phyloP scores from a whole-genome alignment of 2,329 filamentous ascomycete genomes.

The Cladosporium sp. region DNA sequence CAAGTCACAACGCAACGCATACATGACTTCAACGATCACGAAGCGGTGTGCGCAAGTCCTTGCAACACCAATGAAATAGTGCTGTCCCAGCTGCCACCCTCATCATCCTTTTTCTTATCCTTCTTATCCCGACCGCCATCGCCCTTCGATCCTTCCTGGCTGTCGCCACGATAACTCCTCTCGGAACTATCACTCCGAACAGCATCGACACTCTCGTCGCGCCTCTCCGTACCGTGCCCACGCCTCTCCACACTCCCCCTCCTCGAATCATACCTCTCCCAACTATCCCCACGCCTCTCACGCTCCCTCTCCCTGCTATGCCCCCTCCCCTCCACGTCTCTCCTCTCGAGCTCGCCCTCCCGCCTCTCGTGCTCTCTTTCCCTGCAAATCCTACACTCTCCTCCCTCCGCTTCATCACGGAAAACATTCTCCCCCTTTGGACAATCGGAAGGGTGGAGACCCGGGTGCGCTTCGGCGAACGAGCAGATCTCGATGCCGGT shows the following conservation, averaged over 20 bases:
- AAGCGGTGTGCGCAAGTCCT: neutral
- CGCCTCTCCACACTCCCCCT: neutral
- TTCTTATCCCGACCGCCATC: neutral
- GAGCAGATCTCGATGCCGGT: conserved; percentile 5
- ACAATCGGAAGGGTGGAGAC: neutral
- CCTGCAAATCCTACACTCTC: neutral
- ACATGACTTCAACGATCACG: neutral
- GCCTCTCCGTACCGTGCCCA: neutral
- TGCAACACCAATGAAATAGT: neutral
- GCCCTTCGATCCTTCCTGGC: neutral
- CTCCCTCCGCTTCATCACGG: neutral
- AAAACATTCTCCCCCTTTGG: neutral
- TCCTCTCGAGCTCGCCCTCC: neutral
- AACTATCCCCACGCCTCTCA: neutral
- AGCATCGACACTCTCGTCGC: neutral
- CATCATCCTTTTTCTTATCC: neutral
- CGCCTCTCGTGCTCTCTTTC: neutral
- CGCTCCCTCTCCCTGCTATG: neutral
- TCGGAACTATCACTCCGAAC: neutral
- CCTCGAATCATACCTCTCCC: neutral
- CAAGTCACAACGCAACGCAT: neutral
- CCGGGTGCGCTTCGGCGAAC: neutral
- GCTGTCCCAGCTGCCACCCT: neutral
- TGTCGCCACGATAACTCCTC: neutral
- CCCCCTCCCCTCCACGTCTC: neutral